A percentile compares a stretch with the other conserved stretches of the same genome.
These are phyloP conservation scores for Pseudophaeomoniella oleicola DNA, from an alignment of 2,329 filamentous ascomycete genomes.

Conservation along the genomic window DNA sequence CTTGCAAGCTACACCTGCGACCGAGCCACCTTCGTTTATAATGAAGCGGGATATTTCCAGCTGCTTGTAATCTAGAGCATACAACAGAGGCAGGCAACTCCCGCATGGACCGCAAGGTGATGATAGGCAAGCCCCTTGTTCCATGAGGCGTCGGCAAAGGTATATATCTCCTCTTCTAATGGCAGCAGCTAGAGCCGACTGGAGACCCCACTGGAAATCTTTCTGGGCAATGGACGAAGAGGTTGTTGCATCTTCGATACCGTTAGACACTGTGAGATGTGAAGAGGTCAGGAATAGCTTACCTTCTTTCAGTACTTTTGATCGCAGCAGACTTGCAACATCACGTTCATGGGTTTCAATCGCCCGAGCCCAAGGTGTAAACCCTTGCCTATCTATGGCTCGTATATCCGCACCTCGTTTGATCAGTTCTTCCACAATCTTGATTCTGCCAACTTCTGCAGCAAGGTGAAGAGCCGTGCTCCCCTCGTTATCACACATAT, in stretches of 20 bases:
- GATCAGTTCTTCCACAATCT: background rate
- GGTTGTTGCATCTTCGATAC: background rate
- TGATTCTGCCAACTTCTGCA: background rate
- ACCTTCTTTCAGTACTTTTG: background rate
- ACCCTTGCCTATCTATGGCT: background rate
- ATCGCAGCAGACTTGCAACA: background rate
- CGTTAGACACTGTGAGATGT: background rate
- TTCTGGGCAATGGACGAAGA: background rate
- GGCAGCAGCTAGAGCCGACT: background rate
- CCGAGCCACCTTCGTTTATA: background rate
- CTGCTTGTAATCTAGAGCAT: background rate
- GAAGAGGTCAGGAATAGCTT: background rate
- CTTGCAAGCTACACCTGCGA: background rate
- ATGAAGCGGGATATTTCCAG: background rate
- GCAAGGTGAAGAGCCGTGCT: background rate
- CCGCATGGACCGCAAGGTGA: background rate
- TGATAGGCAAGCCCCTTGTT: background rate
- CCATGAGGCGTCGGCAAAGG: background rate
- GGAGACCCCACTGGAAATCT: background rate
- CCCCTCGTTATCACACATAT: background rate
- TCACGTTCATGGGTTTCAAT: background rate
- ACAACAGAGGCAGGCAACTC: background rate
- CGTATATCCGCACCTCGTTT: background rate
- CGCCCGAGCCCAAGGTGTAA: background rate
- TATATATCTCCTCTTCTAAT: background rate